Evolutionary conservation across 2,329 filamentous ascomycete genomes (phyloP).

Genomic region (Fonsecaea pugnacius): DNA sequence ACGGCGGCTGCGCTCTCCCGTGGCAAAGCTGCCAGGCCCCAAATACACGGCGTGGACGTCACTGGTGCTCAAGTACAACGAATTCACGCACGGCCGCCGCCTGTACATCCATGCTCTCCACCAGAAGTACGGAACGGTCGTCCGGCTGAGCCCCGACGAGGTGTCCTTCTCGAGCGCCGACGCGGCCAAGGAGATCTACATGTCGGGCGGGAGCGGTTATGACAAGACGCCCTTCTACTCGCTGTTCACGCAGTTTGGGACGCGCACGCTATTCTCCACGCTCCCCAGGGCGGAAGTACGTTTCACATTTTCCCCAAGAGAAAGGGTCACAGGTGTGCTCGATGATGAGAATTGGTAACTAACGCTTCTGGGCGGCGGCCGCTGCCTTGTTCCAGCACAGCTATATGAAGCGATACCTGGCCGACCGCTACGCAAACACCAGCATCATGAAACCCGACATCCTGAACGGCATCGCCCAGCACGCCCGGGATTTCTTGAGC

Average conservation of each 20-base stretch:
- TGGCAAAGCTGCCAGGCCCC: conserved; percentile 24
- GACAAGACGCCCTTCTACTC: conserved; percentile 46
- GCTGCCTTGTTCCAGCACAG: conserved; percentile 4
- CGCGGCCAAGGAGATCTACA: conserved; percentile 8
- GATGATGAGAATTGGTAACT: neutral
- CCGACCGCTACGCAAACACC: conserved; percentile 9
- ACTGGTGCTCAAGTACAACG: conserved; percentile 22
- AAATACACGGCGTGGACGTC: conserved; percentile 19
- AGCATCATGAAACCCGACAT: conserved; percentile 1
- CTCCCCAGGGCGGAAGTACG: conserved; percentile 13
- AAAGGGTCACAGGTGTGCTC: neutral
- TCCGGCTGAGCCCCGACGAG: conserved; percentile 39
- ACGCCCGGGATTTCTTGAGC: neutral
- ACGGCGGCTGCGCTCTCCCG: neutral
- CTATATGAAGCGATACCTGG: conserved; percentile 22
- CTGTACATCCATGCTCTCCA: conserved; percentile 38
- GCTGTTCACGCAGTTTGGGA: conserved; percentile 42
- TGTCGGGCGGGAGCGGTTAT: conserved; percentile 43
- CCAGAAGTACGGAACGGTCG: conserved; percentile 37
- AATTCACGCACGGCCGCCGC: conserved; percentile 15
- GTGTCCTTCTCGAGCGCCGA: conserved; percentile 21
- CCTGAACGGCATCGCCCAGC: conserved; percentile 6
- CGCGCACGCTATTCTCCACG: conserved; percentile 18
- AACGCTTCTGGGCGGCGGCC: neutral
- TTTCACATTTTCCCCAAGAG: neutral